A percentile compares a stretch with the other conserved stretches of the same genome.
Conservation (phyloP, 257 asterid species). For the Knoxia roxburghii region DNA sequence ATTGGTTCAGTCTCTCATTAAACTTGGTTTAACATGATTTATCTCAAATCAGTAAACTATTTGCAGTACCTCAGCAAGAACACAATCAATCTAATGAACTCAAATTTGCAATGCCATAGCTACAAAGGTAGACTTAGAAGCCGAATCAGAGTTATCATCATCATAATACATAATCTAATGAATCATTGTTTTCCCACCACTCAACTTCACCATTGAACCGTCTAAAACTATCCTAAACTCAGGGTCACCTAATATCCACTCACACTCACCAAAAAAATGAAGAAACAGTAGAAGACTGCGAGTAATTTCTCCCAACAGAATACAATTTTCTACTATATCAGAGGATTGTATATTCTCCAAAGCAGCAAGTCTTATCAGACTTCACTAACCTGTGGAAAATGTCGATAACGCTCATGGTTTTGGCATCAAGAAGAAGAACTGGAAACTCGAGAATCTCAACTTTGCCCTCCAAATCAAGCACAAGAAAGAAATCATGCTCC, state of each 20-base stretch:
- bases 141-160: not conserved
- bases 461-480: conserved; percentile 99
- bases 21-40: not conserved
- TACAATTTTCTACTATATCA: not conserved
- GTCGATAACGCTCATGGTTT: conserved; percentile 66
- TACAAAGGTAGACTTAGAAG: not conserved
- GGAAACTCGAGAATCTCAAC: conserved; percentile 95
- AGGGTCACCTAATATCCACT: not conserved
- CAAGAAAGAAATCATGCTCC: conserved; percentile 71
- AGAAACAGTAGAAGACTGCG: not conserved
- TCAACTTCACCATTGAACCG: not conserved
- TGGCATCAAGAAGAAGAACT: conserved; percentile 70
- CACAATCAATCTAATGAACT: not conserved
- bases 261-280: not conserved
- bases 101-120: not conserved
- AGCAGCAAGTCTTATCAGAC: not conserved
- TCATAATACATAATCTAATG: not conserved
- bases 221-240: not conserved
- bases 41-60: not conserved
- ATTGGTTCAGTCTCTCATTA: not conserved
- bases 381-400: conserved; percentile 69
- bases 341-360: not conserved
- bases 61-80: not conserved
- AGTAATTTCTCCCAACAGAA: not conserved
- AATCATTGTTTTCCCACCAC: not conserved